phyloP scores from a whole-genome alignment of 192 early-diverging fungal genomes.

The Coemansia sp. region DNA sequence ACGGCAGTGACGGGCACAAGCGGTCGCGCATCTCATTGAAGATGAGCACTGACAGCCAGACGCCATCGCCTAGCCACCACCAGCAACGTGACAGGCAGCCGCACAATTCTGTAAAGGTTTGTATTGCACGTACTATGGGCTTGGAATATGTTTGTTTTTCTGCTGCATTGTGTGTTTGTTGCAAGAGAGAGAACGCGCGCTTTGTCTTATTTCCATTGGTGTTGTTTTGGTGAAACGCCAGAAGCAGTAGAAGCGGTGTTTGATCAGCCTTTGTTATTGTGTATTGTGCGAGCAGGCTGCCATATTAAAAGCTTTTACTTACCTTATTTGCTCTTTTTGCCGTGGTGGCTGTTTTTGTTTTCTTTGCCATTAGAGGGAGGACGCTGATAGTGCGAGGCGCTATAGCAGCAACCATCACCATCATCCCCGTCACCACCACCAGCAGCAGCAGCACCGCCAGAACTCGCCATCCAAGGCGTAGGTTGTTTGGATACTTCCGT shows the following conservation, averaged over 20 bases:
- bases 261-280: slow-evolving; percentile 1
- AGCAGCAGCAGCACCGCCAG: slow-evolving; percentile 15
- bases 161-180: neutral
- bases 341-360: neutral
- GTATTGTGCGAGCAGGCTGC: neutral
- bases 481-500: neutral
- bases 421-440: neutral
- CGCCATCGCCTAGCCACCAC: slow-evolving; percentile 11
- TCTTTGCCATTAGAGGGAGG: slow-evolving; percentile 18
- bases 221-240: neutral
- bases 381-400: slow-evolving; percentile 13
- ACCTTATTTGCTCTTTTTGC: too few relatives aligned
- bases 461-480: slow-evolving; percentile 26
- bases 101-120: slow-evolving; percentile 24
- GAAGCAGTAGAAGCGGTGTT: slow-evolving; percentile 1
- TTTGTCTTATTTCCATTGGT: neutral
- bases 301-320: slow-evolving; percentile 1
- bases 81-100: slow-evolving; percentile 5
- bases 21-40: slow-evolving; percentile 43
- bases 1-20: slow-evolving; percentile 1
- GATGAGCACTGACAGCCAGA: slow-evolving; percentile 18
- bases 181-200: neutral
- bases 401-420: slow-evolving; percentile 13
- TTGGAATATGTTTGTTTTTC: slow-evolving; percentile 1
- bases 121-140: slow-evolving; percentile 18